These are phyloP conservation scores for Cornus florida DNA, from an alignment of 148 eudicot species.

Conservation along the genomic window DNA sequence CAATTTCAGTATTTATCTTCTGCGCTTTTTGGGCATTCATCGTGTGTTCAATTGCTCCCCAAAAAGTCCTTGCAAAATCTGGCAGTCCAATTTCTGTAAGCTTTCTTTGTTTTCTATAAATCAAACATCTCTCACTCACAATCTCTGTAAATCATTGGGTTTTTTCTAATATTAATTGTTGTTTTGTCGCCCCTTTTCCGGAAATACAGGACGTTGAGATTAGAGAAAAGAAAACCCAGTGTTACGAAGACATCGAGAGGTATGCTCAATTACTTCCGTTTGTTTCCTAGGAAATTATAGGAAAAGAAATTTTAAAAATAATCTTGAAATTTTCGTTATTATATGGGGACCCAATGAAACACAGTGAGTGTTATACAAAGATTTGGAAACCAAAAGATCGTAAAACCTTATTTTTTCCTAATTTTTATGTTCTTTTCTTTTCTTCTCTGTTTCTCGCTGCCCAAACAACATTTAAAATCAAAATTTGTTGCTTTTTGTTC, in stretches of 20 bases:
- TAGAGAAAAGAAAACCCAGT: slow-evolving; percentile 63
- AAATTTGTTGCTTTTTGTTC: background rate
- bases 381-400: background rate
- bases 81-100: slow-evolving; percentile 67
- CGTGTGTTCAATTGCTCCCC: slow-evolving; percentile 13
- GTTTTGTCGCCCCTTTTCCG: background rate
- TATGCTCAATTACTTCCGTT: slow-evolving; percentile 12
- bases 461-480: background rate
- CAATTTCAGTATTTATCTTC: background rate
- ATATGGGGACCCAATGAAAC: background rate
- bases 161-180: background rate
- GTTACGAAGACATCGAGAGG: slow-evolving; percentile 83
- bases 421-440: background rate
- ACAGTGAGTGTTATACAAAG: background rate
- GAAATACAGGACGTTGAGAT: slow-evolving; percentile 62
- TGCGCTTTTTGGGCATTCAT: slow-evolving; percentile 11
- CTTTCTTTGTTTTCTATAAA: slow-evolving; percentile 3
- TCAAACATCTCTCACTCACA: background rate
- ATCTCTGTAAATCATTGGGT: background rate
- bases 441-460: background rate
- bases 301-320: background rate
- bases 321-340: too few relatives aligned
- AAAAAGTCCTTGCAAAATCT: slow-evolving; percentile 51
- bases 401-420: too few relatives aligned
- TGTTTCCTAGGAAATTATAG: background rate